phyloP scores from a whole-genome alignment of 23 red algal species.

The Gracilaria domingensis region DNA sequence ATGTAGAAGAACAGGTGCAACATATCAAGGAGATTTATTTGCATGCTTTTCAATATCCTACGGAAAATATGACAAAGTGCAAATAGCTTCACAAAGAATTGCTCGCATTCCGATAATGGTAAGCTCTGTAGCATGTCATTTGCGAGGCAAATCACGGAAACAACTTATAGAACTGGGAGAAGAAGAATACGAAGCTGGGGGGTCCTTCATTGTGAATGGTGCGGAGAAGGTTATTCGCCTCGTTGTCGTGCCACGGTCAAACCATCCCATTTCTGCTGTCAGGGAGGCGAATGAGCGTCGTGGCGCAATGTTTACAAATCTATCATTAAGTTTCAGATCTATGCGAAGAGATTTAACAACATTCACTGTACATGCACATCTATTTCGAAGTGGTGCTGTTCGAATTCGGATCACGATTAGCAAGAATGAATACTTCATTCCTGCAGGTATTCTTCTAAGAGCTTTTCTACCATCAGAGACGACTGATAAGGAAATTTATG shows the following conservation, averaged over 20 bases:
- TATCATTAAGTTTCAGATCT: conserved; percentile 80
- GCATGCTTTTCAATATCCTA: conserved; percentile 35
- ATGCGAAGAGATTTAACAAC: conserved; percentile 72
- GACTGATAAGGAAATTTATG: conserved; percentile 81
- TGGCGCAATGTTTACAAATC: conserved; percentile 78
- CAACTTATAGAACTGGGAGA: conserved; percentile 76
- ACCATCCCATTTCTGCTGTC: conserved; percentile 79
- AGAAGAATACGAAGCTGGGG: conserved; percentile 96
- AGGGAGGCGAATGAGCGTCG: conserved; percentile 63
- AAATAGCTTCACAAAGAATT: conserved; percentile 65
- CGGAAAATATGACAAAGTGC: conserved; percentile 44
- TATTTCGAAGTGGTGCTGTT: conserved; percentile 70
- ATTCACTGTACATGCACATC: conserved; percentile 59
- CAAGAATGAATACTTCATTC: conserved; percentile 91
- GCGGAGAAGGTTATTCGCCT: conserved; percentile 91
- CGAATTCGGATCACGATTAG: conserved; percentile 70
- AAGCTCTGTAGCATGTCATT: conserved; percentile 67
- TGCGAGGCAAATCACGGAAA: conserved; percentile 48
- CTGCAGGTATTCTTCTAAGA: conserved; percentile 74
- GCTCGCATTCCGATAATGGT: conserved; percentile 94
- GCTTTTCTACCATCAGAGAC: conserved; percentile 76
- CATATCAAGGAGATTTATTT: conserved; percentile 49
- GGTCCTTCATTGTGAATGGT: conserved; percentile 94
- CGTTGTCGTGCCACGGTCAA: conserved; percentile 83
- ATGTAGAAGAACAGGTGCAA: conserved; percentile 56